Evolutionary conservation across 306 rosid species (phyloP), one percentile per base, ranked within the genome.

Genomic region (Leucaena leucocephala): DNA sequence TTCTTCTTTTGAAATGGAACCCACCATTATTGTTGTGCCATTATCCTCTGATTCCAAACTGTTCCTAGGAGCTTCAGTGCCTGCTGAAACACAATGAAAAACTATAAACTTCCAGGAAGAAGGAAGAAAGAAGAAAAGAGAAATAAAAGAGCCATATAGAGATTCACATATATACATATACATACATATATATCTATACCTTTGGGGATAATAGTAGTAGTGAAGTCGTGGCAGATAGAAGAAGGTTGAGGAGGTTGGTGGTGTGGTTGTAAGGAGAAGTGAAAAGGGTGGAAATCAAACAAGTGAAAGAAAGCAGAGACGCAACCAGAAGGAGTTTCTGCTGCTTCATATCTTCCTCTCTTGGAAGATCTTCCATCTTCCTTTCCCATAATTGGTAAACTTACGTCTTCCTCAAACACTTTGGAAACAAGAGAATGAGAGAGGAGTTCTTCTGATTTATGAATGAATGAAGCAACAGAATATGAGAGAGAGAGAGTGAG

Each of bases 51-150:
- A 92, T 82, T 89, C 89, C 91, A 92, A 78, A 85, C 97, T 91
- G 81, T 89, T 94, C 82, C 97, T 82, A 46, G 97, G 97, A 48
- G 97, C 97, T 84, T 89, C 94, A 81, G 80, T 49, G 39, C 98
- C 98, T 92, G 86, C 27, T 27, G 27, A 59, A 11, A 22, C 39
- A 21, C 46, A 68, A 73, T 69, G 16, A 74, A 74, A 33, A 27
- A 27, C 27, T 4, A 7, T 52, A 67, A 65, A 35, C 38, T 74
- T 14, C 46, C 34, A 68, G 33, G 21, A 65, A 19, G 63, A 65
- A 45, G 50, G 8, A 27, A 27, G 27, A 27, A 27, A 27, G 27
- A 27, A 49, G 13, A 43, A 49, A 35, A 35, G 8, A 35, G 34
- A 19, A 17, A n/a, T 13, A 1, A 55, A 61, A 49, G 17, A 54